Conservation (phyloP, 2,329 filamentous ascomycete genomes). For the Colletotrichum endophyticum region DNA sequence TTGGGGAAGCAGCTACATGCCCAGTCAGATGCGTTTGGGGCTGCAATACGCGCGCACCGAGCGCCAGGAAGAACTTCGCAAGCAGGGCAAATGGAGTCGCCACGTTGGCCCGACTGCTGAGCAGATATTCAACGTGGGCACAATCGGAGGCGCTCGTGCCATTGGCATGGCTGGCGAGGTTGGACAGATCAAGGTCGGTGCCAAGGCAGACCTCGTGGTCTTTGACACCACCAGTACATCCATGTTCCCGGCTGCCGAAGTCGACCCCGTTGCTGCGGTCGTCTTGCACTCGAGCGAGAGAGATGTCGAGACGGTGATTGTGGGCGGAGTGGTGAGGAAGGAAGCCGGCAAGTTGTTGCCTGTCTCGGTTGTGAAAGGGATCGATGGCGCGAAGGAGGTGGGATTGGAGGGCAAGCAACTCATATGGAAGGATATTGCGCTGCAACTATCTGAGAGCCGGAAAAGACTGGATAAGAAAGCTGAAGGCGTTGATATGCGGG, state of each 20-base stretch:
- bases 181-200: slow-evolving; percentile 49
- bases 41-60: slow-evolving; percentile 24
- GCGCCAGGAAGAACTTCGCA: slow-evolving; percentile 26
- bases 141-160: slow-evolving; percentile 48
- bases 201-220: slow-evolving; percentile 52
- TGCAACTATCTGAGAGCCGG: neutral
- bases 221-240: slow-evolving; percentile 38
- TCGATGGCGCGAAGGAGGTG: neutral
- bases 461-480: neutral
- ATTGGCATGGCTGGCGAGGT: slow-evolving; percentile 44
- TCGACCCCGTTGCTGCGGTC: slow-evolving; percentile 46
- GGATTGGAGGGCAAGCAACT: neutral
- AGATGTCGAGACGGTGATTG: slow-evolving; percentile 46
- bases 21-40: slow-evolving; percentile 23
- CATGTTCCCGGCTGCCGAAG: slow-evolving; percentile 43
- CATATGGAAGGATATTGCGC: neutral
- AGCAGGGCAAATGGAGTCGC: slow-evolving; percentile 24
- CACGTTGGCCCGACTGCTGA: neutral
- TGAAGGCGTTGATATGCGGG: neutral
- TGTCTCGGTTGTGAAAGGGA: neutral
- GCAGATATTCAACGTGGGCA: slow-evolving; percentile 54
- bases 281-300: slow-evolving; percentile 44
- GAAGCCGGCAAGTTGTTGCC: slow-evolving; percentile 29
- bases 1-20: neutral
- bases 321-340: slow-evolving; percentile 45